phyloP scores from a whole-genome alignment of 768 basidiomycete genomes.

The Kwoniella sp. region DNA sequence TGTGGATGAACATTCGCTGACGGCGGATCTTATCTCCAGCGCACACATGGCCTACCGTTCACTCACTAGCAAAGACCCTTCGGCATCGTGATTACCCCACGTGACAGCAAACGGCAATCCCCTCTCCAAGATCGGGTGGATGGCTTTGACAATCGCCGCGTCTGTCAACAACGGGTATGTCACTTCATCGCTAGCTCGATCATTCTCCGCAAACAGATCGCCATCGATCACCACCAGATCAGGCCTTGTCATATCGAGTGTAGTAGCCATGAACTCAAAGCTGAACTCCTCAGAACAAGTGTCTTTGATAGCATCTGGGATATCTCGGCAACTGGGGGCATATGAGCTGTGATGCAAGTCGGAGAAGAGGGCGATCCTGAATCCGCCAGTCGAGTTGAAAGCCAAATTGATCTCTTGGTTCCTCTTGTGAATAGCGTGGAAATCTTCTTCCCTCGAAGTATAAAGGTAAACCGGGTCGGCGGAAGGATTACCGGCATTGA shows the following conservation, averaged over 20 bases:
- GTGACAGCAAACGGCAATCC: conserved; percentile 11
- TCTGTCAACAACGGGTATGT: conserved; percentile 1
- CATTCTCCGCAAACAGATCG: conserved; percentile 10
- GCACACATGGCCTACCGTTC: too few species aligned
- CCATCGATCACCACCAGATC: conserved; percentile 13
- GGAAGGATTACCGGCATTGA: neutral
- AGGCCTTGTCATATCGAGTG: conserved; percentile 7
- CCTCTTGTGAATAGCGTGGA: neutral
- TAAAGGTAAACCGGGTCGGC: conserved; percentile 9
- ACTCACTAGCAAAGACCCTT: conserved; percentile 7
- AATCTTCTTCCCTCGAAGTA: neutral
- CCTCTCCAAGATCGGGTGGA: conserved; percentile 2
- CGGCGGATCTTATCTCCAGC: too few species aligned
- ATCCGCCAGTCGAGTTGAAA: conserved; percentile 12
- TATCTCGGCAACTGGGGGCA: conserved; percentile 1
- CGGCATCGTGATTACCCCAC: conserved; percentile 15
- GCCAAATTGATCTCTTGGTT: neutral
- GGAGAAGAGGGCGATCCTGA: conserved; percentile 12
- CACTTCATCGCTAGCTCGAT: neutral
- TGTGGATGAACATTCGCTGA: too few species aligned
- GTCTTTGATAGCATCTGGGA: neutral
- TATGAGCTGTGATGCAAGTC: conserved; percentile 5
- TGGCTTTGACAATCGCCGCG: conserved; percentile 3
- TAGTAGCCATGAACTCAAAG: neutral
- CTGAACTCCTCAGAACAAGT: conserved; percentile 6